Conservation (phyloP, 2,329 filamentous ascomycete genomes). For the Fusarium multiceps region DNA sequence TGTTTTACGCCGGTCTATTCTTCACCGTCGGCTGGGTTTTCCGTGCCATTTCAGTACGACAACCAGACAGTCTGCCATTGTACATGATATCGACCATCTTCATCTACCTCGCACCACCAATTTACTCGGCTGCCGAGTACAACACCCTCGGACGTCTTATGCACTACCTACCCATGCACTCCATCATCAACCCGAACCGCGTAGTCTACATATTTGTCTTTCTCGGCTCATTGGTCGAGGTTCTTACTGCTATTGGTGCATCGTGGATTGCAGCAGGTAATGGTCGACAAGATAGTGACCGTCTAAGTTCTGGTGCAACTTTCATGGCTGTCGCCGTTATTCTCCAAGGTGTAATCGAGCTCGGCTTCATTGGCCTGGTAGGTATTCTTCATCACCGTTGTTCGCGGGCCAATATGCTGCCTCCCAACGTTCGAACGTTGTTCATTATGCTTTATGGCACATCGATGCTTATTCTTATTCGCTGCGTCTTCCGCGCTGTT, state of each 20-base stretch:
- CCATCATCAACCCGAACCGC: conserved; percentile 43
- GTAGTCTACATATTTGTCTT: conserved; percentile 46
- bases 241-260: conserved; percentile 40
- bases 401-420: conserved; percentile 35
- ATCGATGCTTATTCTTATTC: conserved; percentile 41
- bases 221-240: conserved; percentile 38
- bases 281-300: conserved; percentile 60
- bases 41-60: conserved; percentile 33
- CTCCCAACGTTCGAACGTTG: conserved; percentile 38
- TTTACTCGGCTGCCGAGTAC: conserved; percentile 45
- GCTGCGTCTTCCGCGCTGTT: conserved; percentile 43
- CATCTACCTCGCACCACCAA: conserved; percentile 41
- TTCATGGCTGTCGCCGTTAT: conserved; percentile 64
- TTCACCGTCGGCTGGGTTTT: conserved; percentile 40
- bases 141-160: conserved; percentile 44
- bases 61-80: conserved; percentile 36
- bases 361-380: conserved; percentile 40
- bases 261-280: conserved; percentile 43
- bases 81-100: conserved; percentile 45
- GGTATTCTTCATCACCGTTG: conserved; percentile 37
- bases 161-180: conserved; percentile 45
- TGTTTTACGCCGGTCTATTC: conserved; percentile 43
- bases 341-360: conserved; percentile 46
- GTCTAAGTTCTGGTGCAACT: conserved; percentile 65
- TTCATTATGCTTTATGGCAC: conserved; percentile 46